Evolutionary conservation across 2,329 filamentous ascomycete species (phyloP).

Genomic region (Clathrospora elynae): DNA sequence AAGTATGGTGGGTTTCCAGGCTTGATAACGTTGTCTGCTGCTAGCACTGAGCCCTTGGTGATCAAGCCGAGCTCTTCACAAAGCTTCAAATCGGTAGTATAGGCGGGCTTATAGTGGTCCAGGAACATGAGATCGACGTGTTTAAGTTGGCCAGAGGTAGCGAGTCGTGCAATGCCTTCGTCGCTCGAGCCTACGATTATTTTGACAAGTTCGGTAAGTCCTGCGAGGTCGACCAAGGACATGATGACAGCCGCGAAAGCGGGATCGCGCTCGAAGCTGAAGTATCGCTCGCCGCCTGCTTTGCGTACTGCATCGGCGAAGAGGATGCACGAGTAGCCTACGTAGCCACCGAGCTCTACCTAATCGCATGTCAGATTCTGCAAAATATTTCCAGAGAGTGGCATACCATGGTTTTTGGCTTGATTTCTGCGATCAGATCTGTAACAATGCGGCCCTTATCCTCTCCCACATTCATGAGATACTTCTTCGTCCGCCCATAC

Average conservation of each 20-base stretch:
- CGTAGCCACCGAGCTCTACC: constrained; percentile 79
- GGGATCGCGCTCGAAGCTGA: constrained; percentile 73
- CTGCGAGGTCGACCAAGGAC: constrained; percentile 73
- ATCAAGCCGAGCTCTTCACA: constrained; percentile 74
- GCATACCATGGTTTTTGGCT: constrained; percentile 67
- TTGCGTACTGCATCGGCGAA: constrained; percentile 70
- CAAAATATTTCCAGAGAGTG: neutral
- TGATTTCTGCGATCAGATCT: constrained; percentile 68
- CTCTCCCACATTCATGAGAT: constrained; percentile 80
- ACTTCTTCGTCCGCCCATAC: constrained; percentile 67
- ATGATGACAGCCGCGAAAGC: constrained; percentile 73
- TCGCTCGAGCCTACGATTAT: constrained; percentile 73
- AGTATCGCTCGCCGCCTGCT: constrained; percentile 69
- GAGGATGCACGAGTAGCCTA: constrained; percentile 80
- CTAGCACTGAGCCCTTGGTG: constrained; percentile 64
- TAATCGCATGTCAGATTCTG: constrained; percentile 25
- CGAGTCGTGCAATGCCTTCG: constrained; percentile 66
- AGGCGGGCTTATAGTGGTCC: constrained; percentile 80
- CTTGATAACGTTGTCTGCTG: constrained; percentile 73
- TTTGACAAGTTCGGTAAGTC: constrained; percentile 70
- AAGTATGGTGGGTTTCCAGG: constrained; percentile 74
- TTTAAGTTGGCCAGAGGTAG: constrained; percentile 58
- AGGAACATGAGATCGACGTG: constrained; percentile 76
- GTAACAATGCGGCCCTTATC: constrained; percentile 74
- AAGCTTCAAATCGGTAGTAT: constrained; percentile 74